Percentiles rank a stretch among this genome's conserved stretches.
phyloP scores from a whole-genome alignment of 2,329 filamentous ascomycete genomes.

The Aspergillus tanneri region DNA sequence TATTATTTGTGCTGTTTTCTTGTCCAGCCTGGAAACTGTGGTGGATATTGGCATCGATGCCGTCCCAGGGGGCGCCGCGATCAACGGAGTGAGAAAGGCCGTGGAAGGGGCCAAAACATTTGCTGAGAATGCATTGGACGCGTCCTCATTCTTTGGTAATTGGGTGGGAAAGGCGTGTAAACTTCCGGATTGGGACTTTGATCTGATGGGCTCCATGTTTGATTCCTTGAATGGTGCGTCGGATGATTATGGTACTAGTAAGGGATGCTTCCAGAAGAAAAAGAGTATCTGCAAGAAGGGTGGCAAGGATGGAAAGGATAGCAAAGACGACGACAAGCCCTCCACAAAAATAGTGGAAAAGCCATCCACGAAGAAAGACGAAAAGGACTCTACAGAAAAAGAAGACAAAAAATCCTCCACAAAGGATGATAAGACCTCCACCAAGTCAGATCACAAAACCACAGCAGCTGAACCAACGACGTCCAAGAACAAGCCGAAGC shows the following conservation, averaged over 20 bases:
- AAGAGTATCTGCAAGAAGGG: background rate
- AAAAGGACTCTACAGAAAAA: too few relatives aligned
- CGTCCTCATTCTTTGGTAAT: background rate
- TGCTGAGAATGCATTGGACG: background rate
- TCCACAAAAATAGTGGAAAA: too few relatives aligned
- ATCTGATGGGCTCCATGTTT: background rate
- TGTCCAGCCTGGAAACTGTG: background rate
- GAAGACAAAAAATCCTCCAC: too few relatives aligned
- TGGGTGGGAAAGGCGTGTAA: background rate
- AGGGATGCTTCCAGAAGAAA: background rate
- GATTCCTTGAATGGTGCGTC: background rate
- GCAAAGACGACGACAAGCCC: background rate
- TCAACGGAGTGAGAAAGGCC: background rate
- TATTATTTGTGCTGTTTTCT: constrained; percentile 1
- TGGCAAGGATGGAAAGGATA: background rate
- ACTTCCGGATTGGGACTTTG: background rate
- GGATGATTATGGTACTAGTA: background rate
- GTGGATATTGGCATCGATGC: background rate
- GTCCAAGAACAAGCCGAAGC: too few relatives aligned
- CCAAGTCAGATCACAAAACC: too few relatives aligned
- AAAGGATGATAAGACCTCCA: too few relatives aligned
- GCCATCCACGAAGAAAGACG: too few relatives aligned
- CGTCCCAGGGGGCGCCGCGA: background rate
- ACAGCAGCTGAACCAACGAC: too few relatives aligned
- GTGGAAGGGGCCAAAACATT: background rate